Evolutionary conservation across 2,329 filamentous ascomycete species (phyloP), one percentile per base, ranked within the genome.

Genomic region (Acrodontium crateriforme): DNA sequence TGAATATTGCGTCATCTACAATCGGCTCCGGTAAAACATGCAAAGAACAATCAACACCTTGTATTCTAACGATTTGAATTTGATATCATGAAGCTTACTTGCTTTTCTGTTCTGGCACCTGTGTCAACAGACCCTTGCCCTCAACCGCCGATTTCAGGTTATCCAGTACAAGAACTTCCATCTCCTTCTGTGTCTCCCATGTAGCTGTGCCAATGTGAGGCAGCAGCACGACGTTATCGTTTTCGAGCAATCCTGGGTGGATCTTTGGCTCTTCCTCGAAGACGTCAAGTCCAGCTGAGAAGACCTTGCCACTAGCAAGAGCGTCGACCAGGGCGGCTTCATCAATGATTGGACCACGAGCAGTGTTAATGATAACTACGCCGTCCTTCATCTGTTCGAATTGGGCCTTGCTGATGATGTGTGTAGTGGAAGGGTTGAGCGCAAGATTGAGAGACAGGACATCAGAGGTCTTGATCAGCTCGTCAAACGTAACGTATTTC

Each of bases 171-270:
- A 72, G 44, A 28, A 71, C 42, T 46, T 74, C 69, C 69, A 73
- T 74, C 30, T 71, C 66, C 38, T 61, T 64, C 52, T 72, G 68
- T 13, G 68, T 72, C 49, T 74, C 69, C 42, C 60, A 65, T 8
- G 69, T 73, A 34, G 54, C 62, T 1, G 69, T 74, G 12, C 69
- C 70, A 37, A 74, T 64, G 40, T 74, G 70, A 20, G 70, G 70
- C 36, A 73, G 45, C 38, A 74, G 40, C 39, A 73, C 66, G 3
- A 57, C 59, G 27, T 65, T 64, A 41, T 59, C 55, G 27, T 63
- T 52, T 18, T 59, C 55, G 27, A 69, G 34, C 27, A 67, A 45
- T 0, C 64, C 69, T 1, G 57, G 54, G 36, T 73, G 60, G 25
- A 65, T 59, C 39, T 59, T 63, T 16, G 63, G 65, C 48, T 73